Percentiles rank a stretch among this genome's conserved stretches.
phyloP scores from a whole-genome alignment of 2,329 filamentous ascomycete genomes.

The Fusarium mundagurra region DNA sequence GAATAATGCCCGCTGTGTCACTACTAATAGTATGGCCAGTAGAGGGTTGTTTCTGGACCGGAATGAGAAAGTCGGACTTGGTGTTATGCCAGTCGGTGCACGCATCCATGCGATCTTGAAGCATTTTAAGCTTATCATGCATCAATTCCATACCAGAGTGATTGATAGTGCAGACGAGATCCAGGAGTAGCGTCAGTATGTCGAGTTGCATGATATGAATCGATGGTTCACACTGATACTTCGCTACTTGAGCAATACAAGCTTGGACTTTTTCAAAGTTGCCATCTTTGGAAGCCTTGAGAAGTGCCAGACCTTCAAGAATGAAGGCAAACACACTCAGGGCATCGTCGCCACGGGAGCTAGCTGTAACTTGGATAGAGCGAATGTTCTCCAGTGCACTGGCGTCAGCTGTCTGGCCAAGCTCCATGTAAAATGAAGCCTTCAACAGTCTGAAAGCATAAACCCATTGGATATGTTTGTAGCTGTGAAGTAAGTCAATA shows the following conservation, averaged over 20 bases:
- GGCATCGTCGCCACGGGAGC: conserved; percentile 68
- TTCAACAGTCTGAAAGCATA: conserved; percentile 82
- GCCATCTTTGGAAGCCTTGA: conserved; percentile 72
- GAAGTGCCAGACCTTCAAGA: conserved; percentile 74
- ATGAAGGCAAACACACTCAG: conserved; percentile 73
- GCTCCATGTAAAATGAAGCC: conserved; percentile 73
- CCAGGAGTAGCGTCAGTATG: conserved; percentile 72
- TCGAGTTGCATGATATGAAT: conserved; percentile 71
- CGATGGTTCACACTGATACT: conserved; percentile 73
- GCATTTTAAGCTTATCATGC: conserved; percentile 66
- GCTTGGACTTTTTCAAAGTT: conserved; percentile 75
- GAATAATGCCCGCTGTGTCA: conserved; percentile 66
- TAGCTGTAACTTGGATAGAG: conserved; percentile 68
- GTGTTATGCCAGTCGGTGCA: conserved; percentile 60
- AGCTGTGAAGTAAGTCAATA: conserved; percentile 51
- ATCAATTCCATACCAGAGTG: conserved; percentile 68
- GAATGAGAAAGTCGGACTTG: conserved; percentile 62
- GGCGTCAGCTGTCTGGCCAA: conserved; percentile 67
- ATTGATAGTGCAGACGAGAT: conserved; percentile 75
- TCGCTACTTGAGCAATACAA: conserved; percentile 78
- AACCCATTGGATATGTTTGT: conserved; percentile 76
- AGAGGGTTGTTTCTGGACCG: conserved; percentile 62
- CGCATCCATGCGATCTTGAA: conserved; percentile 72
- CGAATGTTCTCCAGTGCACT: conserved; percentile 75
- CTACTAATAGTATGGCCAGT: conserved; percentile 62